phyloP scores from a whole-genome alignment of 2,329 filamentous ascomycete genomes.

The Scortechinia acanthostroma region DNA sequence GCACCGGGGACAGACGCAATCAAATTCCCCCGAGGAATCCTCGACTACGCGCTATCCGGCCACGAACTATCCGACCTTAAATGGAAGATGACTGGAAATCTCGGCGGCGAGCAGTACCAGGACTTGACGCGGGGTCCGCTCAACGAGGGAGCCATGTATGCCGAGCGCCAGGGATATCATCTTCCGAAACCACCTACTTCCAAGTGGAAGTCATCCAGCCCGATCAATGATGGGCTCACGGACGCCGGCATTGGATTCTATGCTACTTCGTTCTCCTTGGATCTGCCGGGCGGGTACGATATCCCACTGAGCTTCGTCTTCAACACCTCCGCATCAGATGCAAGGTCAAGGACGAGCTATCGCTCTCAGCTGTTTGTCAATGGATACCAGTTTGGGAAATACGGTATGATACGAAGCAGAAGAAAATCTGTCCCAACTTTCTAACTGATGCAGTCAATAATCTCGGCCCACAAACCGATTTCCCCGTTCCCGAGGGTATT shows the following conservation, averaged over 20 bases:
- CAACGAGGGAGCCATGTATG: conserved; percentile 47
- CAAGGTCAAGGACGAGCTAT: conserved; percentile 18
- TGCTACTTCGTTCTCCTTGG: neutral
- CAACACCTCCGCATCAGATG: no score
- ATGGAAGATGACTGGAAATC: conserved; percentile 53
- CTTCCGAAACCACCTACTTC: conserved; percentile 34
- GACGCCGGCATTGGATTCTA: neutral
- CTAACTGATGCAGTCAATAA: conserved; percentile 25
- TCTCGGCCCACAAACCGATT: conserved; percentile 37
- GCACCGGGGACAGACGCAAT: conserved; percentile 13
- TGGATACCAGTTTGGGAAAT: conserved; percentile 44
- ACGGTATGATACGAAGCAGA: conserved; percentile 12
- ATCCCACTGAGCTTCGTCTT: neutral
- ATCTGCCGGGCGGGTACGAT: neutral
- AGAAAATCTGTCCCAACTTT: no score
- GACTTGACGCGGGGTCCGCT: conserved; percentile 42
- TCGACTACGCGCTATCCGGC: conserved; percentile 13
- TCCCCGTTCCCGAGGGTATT: conserved; percentile 41
- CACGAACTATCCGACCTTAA: neutral
- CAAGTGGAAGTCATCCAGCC: conserved; percentile 16
- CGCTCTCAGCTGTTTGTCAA: conserved; percentile 37
- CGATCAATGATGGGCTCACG: neutral
- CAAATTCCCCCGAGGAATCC: conserved; percentile 46
- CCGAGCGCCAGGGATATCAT: conserved; percentile 45
- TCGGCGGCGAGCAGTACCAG: conserved; percentile 43